phyloP scores from a whole-genome alignment of 306 rosid species.

The Quercus ilex region DNA sequence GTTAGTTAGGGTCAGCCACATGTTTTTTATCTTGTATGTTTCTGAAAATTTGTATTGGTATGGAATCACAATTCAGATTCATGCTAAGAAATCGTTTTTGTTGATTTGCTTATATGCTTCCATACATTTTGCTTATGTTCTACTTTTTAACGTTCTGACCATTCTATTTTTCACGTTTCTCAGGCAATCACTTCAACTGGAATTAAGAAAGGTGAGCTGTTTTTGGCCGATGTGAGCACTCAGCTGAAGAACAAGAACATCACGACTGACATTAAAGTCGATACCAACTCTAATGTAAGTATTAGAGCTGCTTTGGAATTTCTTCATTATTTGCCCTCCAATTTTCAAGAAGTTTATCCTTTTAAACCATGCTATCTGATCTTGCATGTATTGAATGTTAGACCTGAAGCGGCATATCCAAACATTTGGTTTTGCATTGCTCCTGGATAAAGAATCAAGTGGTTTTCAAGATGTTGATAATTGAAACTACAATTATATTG shows the following conservation, averaged over 20 bases:
- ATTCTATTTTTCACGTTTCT: conserved; percentile 4
- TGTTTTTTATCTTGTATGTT: not conserved
- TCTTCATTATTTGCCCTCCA: not conserved
- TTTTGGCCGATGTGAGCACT: conserved; percentile 72
- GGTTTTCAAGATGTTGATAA: not conserved
- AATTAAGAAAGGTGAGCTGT: conserved; percentile 66
- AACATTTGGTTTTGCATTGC: not conserved
- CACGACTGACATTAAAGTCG: conserved; percentile 89
- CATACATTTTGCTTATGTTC: not conserved
- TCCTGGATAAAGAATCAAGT: not conserved
- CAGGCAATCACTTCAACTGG: conserved; percentile 88
- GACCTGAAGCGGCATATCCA: not conserved
- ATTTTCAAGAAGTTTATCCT: not conserved
- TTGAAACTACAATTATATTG: not conserved
- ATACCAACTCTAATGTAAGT: conserved; percentile 81
- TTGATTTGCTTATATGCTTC: not conserved
- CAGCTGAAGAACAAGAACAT: conserved; percentile 90
- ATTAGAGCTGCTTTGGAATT: not conserved
- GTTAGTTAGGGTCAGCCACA: too few relatives aligned
- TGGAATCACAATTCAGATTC: not conserved
- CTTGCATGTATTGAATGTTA: not conserved
- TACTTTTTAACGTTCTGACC: conserved; percentile 3
- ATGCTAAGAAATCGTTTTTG: not conserved
- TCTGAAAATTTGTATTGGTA: not conserved
- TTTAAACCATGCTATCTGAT: not conserved